A percentile compares a stretch with the other conserved stretches of the same genome.
Conservation (phyloP, 208 protist species). For the Wallacemonas sp. region DNA sequence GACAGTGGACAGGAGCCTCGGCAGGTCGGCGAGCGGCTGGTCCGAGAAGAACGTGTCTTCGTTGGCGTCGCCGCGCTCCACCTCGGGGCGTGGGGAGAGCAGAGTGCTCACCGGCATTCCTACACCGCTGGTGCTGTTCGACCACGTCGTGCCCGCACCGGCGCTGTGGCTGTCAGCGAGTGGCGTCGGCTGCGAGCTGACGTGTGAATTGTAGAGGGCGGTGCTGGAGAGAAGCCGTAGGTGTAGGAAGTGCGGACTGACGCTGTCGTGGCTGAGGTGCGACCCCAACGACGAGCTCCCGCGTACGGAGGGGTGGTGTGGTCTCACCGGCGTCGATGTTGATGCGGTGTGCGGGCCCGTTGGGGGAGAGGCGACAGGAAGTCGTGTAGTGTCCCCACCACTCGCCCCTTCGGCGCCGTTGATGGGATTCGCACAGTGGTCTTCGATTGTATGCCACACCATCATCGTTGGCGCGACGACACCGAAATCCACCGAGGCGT, state of each 20-base stretch:
- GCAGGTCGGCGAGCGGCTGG: not conserved
- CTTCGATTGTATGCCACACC: not conserved
- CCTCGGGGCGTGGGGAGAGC: not conserved
- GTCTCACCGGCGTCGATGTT: no score
- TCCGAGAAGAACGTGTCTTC: not conserved
- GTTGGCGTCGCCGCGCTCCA: not conserved
- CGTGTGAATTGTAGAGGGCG: not conserved
- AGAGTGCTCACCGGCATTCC: not conserved
- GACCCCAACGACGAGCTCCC: not conserved
- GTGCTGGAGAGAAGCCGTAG: not conserved
- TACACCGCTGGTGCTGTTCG: not conserved
- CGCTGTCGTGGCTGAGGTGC: conserved; percentile 1
- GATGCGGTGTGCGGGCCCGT: no score
- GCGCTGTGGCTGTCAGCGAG: not conserved
- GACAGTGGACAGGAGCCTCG: not conserved
- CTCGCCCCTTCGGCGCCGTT: no score
- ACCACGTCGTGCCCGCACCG: not conserved
- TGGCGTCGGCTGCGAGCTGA: conserved; percentile 1
- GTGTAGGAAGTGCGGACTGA: not conserved
- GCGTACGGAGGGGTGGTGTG: not conserved
- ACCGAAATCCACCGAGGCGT: not conserved
- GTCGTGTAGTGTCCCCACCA: no score
- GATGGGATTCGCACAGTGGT: no score
- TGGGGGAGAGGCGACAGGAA: no score
- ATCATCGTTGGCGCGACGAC: not conserved